Evolutionary conservation across 2,329 filamentous ascomycete species (phyloP), one percentile per base, ranked within the genome.

Genomic region (Xylariaceae sp.): DNA sequence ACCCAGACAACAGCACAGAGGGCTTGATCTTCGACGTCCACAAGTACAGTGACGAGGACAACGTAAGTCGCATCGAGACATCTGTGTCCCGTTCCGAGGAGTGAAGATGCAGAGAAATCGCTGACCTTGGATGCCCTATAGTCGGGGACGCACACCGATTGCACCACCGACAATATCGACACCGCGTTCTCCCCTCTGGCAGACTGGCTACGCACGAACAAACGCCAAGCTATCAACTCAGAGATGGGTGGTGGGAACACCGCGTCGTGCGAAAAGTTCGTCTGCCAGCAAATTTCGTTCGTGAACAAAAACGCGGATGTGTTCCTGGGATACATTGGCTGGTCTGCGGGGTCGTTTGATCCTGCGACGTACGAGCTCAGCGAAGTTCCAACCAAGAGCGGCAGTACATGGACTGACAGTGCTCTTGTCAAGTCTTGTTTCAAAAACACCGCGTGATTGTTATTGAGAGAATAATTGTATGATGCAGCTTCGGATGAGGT

Each of bases 1-100:
- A 75, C 45, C 65, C 61, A 0, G 69, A 73, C 41, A 64, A 64
- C 15, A 55, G 54, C 2, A 68, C 60, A 1, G 60, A 59, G 4
- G 67, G 67, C 38, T 55, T 75, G 4, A 62, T 70, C 34, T 69
- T 70, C 42, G 68, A 71, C 42, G 60, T 71, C 9, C 67, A 71
- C 47, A 64, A 68, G 45, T 71, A 71, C 49, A 60, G 69, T 11
- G 67, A 71, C 39, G 50, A 39, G 9, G 65, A 69, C 48, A 56
- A 58, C 39, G n/a, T n/a, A n/a, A n/a, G n/a, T n/a, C n/a, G n/a
- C n/a, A n/a, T n/a, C n/a, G n/a, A n/a, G n/a, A n/a, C n/a, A n/a
- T n/a, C n/a, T n/a, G n/a, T n/a, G n/a, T n/a, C n/a, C n/a, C n/a
- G n/a, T n/a, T n/a, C n/a, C n/a, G n/a, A n/a, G n/a, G n/a, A n/a